Evolutionary conservation across 1,284 basidiomycete genomes (phyloP).

Genomic region (Fomitiporia mediterranea): DNA sequence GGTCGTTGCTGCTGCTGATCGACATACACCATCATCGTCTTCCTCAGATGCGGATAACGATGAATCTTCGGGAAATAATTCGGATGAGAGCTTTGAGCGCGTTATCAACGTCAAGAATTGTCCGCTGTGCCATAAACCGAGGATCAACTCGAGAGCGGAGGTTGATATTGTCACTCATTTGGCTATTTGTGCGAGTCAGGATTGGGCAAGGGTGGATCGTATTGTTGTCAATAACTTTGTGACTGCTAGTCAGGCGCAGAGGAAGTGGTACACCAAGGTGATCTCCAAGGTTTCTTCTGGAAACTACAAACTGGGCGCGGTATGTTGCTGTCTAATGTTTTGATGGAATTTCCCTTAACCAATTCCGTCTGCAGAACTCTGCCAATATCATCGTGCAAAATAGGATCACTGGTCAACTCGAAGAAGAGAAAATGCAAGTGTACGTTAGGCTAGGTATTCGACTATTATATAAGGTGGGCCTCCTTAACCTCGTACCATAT

Average conservation of each 20-base stretch:
- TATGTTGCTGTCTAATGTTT: constrained; percentile 35
- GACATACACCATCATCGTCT: constrained; percentile 26
- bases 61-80: constrained; percentile 23
- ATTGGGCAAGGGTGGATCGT: constrained; percentile 85
- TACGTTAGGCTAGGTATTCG: constrained; percentile 93
- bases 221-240: constrained; percentile 96
- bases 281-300: constrained; percentile 82
- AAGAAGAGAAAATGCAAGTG: constrained; percentile 98
- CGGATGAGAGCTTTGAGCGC: constrained; percentile 64
- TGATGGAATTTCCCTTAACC: neutral
- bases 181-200: constrained; percentile 89
- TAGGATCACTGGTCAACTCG: constrained; percentile 82
- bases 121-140: constrained; percentile 87
- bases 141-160: constrained; percentile 83
- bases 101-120: constrained; percentile 95
- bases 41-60: constrained; percentile 26
- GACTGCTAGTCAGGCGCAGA: constrained; percentile 91
- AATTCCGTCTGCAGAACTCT: constrained; percentile 57
- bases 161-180: constrained; percentile 92
- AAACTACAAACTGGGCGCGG: constrained; percentile 86
- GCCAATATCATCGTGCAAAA: constrained; percentile 98
- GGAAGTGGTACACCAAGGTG: constrained; percentile 94
- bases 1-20: constrained; percentile 8
- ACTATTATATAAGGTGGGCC: constrained; percentile 77
- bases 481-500: neutral